Evolutionary conservation across 75 land plant genomes (phyloP), one percentile per base, ranked within the genome.

Genomic region (Pinus albicaulis): DNA sequence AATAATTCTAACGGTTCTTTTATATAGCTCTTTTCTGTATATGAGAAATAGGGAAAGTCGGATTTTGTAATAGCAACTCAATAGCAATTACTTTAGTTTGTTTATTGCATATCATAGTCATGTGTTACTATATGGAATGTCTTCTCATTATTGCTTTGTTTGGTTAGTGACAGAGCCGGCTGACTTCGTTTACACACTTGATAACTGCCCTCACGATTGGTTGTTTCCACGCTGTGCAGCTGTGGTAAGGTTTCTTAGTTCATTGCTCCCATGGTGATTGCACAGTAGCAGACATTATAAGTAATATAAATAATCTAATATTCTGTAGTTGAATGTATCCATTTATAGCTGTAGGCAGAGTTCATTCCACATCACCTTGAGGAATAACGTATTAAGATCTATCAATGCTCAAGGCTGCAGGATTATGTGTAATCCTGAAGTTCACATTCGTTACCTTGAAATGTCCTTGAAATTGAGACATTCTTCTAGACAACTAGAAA

Each of bases 141-240:
- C n/a, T 57, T 53, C 36, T 15, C 17, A 38, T 56, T 68, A 13
- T 73, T 34, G 26, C 14, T 72, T 76, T 79, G 13, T 74, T 81
- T 52, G 71, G 14, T 36, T 91, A 96, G 99, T 90, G 90, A 78
- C 77, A 41, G 87, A 85, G 65, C 86, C 83, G 7, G 82, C 82
- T 78, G 99, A 94, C 26, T 87, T 58, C 63, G 69, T 94, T 12
- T 96, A 90, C 80, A 80, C 87, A 34, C 74, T 96, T 70, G 95
- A 92, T 72, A 90, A 94, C 64, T 79, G 84, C 73, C 99, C 99
- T 57, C 99, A 96, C 69, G 99, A 96, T 68, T 94, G 99, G 99
- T 84, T 94, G 5, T 96, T 96, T 70, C 79, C 89, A 57, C 92
- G 89, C 48, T 96, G 99, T 74, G 85, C 83, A 36, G 98, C 98